Evolutionary conservation across 1,284 basidiomycete species (phyloP), one percentile per base, ranked within the genome.

Genomic region (Rhodotorula glutinis): DNA sequence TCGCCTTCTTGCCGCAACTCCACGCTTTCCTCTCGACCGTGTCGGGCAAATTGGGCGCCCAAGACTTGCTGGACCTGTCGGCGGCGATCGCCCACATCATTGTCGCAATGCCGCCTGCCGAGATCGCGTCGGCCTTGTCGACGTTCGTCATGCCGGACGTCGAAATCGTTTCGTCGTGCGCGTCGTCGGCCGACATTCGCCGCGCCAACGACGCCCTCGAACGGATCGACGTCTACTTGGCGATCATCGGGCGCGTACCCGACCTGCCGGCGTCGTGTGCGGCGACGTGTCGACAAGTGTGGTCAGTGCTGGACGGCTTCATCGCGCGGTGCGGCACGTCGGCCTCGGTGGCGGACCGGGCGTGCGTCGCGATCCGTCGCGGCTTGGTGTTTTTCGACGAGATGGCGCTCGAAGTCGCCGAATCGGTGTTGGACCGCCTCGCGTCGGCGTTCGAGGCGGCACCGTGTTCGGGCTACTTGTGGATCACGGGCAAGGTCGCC

Each of bases 1-100:
- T 93, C 27, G 87, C 94, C 23, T 96, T 91, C 80, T 82, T 98
- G 41, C 90, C 92, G 0, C 92, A 94, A 66, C 83, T 99, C 3
- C 91, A 97, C 79, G 85, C 87, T 0, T 99, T 98, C 82, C 82
- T 96, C 64, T 84, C 84, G 46, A 86, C 87, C 1, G 86, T 89
- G 30, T 91, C 90, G 55, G 77, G 79, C 46, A 91, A 89, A 77
- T 82, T 99, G 49, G 82, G 83, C 19, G 91, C 93, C 76, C 90
- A 93, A 52, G 96, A 98, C 78, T 86, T 88, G 76, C 84, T 90
- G 41, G 88, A 94, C 77, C 88, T 99, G 23, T 94, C 93, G 75
- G 92, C 96, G 78, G 95, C 93, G 7, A 92, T 98, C 65, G 93
- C 91, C 2, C 88, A 92, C 79, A 91, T 99, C 65, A 94, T 98